Percentiles rank a stretch among this genome's conserved stretches.
phyloP scores from a whole-genome alignment of 129 eudicot genomes.

The Artemisia annua region DNA sequence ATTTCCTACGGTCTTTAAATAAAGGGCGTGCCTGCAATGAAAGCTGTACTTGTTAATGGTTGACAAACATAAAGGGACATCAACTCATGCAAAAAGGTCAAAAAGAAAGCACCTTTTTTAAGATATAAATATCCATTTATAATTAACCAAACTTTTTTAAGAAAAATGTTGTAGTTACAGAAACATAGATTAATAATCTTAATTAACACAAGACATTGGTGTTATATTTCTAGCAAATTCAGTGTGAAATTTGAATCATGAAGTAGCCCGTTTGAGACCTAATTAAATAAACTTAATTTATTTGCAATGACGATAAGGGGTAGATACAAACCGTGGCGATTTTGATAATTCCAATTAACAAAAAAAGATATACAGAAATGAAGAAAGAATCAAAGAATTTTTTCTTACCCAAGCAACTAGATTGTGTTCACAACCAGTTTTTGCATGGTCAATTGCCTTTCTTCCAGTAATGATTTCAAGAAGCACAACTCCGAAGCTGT shows the following conservation, averaged over 20 bases:
- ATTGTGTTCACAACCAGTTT: slow-evolving; percentile 47
- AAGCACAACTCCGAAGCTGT: slow-evolving; percentile 53
- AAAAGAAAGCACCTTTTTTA: neutral
- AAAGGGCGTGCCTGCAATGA: slow-evolving; percentile 73
- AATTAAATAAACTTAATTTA: slow-evolving; percentile 1
- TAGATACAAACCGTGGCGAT: neutral
- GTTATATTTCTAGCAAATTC: neutral
- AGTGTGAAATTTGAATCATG: neutral
- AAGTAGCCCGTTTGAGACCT: slow-evolving; percentile 12
- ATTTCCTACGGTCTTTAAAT: slow-evolving; percentile 87
- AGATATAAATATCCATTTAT: slow-evolving; percentile 5
- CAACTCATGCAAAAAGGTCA: slow-evolving; percentile 8
- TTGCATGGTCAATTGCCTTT: slow-evolving; percentile 42
- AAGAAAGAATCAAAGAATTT: slow-evolving; percentile 20
- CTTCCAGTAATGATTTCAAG: slow-evolving; percentile 55
- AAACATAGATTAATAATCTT: neutral
- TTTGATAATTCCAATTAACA: neutral
- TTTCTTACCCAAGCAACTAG: slow-evolving; percentile 55
- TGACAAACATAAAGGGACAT: neutral
- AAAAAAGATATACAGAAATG: neutral
- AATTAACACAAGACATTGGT: neutral
- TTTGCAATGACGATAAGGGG: neutral
- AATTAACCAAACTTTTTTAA: neutral
- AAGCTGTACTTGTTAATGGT: neutral
- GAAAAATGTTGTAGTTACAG: neutral